A percentile compares a stretch with the other conserved stretches of the same genome.
These are phyloP conservation scores for Ophiostoma triangulosporum DNA, from an alignment of 2,329 filamentous ascomycete species.

Conservation along the genomic window DNA sequence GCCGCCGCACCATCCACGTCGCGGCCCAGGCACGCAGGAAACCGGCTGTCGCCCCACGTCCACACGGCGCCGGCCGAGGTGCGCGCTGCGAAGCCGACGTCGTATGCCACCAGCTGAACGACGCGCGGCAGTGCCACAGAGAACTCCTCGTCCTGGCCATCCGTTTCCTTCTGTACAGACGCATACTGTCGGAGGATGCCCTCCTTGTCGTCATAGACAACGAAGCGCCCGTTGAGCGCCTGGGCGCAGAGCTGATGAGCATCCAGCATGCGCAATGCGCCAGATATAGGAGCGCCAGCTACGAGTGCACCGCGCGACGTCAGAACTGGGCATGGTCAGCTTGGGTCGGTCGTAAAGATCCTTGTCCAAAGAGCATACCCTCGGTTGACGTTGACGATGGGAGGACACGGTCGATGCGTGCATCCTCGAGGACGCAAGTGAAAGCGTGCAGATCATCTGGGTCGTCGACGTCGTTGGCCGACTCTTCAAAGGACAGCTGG, in stretches of 20 bases:
- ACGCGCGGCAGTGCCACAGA: conserved; percentile 19
- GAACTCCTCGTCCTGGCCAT: neutral
- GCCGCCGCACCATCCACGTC: conserved; percentile 27
- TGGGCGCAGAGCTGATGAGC: too few species aligned
- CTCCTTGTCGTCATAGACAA: neutral
- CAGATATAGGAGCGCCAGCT: neutral
- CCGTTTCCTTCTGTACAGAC: conserved; percentile 6
- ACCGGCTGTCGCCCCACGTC: conserved; percentile 46
- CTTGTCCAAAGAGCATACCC: conserved; percentile 25
- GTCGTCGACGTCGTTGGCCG: conserved; percentile 16
- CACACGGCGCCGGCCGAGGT: conserved; percentile 30
- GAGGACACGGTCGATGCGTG: conserved; percentile 22
- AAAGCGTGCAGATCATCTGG: conserved; percentile 34
- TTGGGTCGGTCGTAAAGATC: too few species aligned
- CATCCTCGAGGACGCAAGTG: conserved; percentile 25
- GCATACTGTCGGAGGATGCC: conserved; percentile 19
- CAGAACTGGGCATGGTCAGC: neutral
- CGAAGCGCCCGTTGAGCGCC: too few species aligned
- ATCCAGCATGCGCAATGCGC: too few species aligned
- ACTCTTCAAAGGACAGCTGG: conserved; percentile 31
- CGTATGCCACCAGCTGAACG: conserved; percentile 32
- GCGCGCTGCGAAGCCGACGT: conserved; percentile 36
- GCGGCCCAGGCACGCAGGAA: conserved; percentile 42
- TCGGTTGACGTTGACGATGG: conserved; percentile 31
- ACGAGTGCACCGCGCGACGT: neutral